phyloP scores from a whole-genome alignment of 345 rosid genomes.

The Eucalyptus caleyi region DNA sequence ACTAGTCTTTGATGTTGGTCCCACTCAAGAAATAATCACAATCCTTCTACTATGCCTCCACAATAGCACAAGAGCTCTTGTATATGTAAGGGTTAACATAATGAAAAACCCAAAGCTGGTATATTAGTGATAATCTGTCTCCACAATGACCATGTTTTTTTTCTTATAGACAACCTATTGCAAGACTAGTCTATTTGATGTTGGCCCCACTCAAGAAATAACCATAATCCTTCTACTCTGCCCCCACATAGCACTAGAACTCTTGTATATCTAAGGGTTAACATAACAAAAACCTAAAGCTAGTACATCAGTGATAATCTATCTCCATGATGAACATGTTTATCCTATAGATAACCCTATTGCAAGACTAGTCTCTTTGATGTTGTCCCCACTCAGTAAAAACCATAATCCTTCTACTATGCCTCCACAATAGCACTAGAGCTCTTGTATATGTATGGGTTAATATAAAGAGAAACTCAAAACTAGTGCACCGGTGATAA shows the following conservation, averaged over 20 bases:
- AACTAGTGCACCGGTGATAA: accelerated
- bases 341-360: neutral
- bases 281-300: too few relatives aligned
- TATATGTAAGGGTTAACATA: neutral
- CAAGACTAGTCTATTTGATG: neutral
- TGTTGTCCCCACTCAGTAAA: neutral
- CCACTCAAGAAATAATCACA: neutral
- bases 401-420: neutral
- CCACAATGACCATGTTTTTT: too few relatives aligned
- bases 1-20: neutral
- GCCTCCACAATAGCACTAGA: neutral
- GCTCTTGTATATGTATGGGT: neutral
- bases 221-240: neutral
- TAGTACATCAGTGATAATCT: too few relatives aligned
- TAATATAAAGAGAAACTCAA: neutral
- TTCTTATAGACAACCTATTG: neutral
- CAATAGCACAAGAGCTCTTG: neutral
- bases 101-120: too few relatives aligned
- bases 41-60: neutral
- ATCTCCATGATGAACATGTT: neutral
- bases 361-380: neutral
- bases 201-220: neutral
- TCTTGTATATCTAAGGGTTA: neutral
- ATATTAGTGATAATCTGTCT: too few relatives aligned
- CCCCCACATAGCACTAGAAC: neutral